These are phyloP conservation scores for Saccharum officinarum DNA, from an alignment of 176 grass and related monocot genomes.

Conservation along the genomic window DNA sequence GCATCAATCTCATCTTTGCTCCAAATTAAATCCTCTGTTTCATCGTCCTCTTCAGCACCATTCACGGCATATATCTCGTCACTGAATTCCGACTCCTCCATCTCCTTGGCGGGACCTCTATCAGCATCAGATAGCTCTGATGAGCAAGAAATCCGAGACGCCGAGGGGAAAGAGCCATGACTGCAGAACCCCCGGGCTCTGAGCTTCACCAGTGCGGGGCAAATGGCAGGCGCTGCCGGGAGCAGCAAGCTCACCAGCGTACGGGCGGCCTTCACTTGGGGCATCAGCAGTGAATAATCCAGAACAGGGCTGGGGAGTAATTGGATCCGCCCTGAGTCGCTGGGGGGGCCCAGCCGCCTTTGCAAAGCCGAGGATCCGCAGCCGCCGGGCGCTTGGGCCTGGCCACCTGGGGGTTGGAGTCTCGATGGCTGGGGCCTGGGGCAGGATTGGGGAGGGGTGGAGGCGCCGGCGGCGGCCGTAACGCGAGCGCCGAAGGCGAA, in stretches of 20 bases:
- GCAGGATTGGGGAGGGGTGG: background rate
- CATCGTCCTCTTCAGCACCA: background rate
- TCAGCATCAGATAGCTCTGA: background rate
- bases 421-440: background rate
- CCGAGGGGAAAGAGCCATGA: background rate
- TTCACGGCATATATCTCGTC: background rate
- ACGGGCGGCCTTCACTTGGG: background rate
- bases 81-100: background rate
- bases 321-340: too few relatives aligned
- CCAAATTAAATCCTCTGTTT: conserved; percentile 36
- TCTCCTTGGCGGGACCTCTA: background rate
- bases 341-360: background rate
- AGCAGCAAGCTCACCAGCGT: background rate
- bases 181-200: background rate
- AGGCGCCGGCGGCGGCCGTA: background rate
- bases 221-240: background rate
- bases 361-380: background rate
- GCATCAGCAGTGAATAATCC: background rate
- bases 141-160: background rate
- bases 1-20: conserved; percentile 70
- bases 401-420: background rate
- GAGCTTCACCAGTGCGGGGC: background rate
- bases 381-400: background rate
- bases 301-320: background rate
- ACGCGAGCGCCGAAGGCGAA: background rate